Percentiles rank a stretch among this genome's conserved stretches.
Evolutionary conservation across 495 filamentous ascomycete species (phyloP).

Genomic region (Hypoxylon trugodes): DNA sequence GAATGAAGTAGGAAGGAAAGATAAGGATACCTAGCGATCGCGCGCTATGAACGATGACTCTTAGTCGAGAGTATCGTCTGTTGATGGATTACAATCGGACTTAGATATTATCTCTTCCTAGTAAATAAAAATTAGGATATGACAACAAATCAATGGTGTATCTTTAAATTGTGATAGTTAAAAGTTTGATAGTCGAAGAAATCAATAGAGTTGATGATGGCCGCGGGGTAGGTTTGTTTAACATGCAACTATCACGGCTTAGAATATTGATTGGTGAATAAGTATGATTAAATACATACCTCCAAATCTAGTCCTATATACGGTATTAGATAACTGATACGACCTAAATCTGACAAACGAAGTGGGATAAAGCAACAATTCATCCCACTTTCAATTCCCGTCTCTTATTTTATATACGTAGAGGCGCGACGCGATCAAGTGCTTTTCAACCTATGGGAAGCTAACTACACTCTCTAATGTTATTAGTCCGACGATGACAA

Average conservation of each 20-base stretch:
- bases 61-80: background rate
- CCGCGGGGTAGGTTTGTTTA: too few relatives aligned
- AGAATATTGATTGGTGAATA: too few relatives aligned
- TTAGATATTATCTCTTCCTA: slow-evolving; percentile 15
- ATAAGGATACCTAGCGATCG: slow-evolving; percentile 16
- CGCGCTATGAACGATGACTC: background rate
- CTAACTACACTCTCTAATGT: slow-evolving; percentile 13
- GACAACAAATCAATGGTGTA: background rate
- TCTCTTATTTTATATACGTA: slow-evolving; percentile 17
- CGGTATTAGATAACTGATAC: too few relatives aligned
- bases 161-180: background rate
- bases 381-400: slow-evolving; percentile 5
- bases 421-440: slow-evolving; percentile 18
- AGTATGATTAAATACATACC: too few relatives aligned
- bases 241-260: too few relatives aligned
- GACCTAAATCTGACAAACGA: slow-evolving; percentile 4
- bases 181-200: too few relatives aligned
- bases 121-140: slow-evolving; percentile 21
- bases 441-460: slow-evolving; percentile 4
- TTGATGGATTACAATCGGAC: slow-evolving; percentile 10
- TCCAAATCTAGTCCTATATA: too few relatives aligned
- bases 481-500: slow-evolving; percentile 38
- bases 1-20: too few relatives aligned
- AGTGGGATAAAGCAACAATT: slow-evolving; percentile 19
- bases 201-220: too few relatives aligned